Evolutionary conservation across 768 basidiomycete genomes (phyloP).

Genomic region (Leccinellum luteum): DNA sequence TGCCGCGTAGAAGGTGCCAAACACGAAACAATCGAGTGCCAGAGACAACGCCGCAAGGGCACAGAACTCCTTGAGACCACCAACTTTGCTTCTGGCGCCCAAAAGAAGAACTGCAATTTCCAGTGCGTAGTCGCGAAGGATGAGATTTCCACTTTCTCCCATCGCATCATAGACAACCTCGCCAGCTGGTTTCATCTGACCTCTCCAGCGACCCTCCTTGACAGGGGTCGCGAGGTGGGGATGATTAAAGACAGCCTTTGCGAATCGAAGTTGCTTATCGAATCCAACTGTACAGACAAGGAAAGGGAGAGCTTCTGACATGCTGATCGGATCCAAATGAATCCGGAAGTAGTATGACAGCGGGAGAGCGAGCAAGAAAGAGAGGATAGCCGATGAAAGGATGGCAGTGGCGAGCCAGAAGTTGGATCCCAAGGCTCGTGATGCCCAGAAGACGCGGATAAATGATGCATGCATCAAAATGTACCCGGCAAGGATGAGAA

Average conservation of each 20-base stretch:
- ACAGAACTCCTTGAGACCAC: conserved; percentile 91
- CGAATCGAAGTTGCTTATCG: conserved; percentile 93
- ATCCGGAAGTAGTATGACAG: conserved; percentile 74
- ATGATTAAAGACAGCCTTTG: conserved; percentile 84
- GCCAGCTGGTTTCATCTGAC: conserved; percentile 69
- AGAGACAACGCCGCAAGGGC: conserved; percentile 87
- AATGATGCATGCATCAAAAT: conserved; percentile 96
- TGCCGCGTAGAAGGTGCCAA: conserved; percentile 87
- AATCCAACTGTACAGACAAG: conserved; percentile 97
- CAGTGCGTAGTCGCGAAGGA: conserved; percentile 89
- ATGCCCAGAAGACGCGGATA: conserved; percentile 84
- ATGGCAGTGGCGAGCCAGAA: conserved; percentile 73
- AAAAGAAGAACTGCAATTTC: conserved; percentile 88
- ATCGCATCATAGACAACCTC: conserved; percentile 85
- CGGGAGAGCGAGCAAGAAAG: conserved; percentile 82
- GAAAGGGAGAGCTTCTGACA: conserved; percentile 96
- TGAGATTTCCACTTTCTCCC: conserved; percentile 70
- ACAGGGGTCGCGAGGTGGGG: conserved; percentile 54
- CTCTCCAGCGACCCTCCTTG: conserved; percentile 37
- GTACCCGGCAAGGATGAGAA: conserved; percentile 94
- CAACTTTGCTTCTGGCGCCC: conserved; percentile 83
- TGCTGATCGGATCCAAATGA: conserved; percentile 86
- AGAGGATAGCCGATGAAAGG: conserved; percentile 74
- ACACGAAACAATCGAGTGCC: conserved; percentile 79
- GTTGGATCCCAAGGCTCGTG: conserved; percentile 77